These are phyloP conservation scores for Apiospora marii DNA, from an alignment of 2,329 filamentous ascomycete genomes.

Conservation along the genomic window DNA sequence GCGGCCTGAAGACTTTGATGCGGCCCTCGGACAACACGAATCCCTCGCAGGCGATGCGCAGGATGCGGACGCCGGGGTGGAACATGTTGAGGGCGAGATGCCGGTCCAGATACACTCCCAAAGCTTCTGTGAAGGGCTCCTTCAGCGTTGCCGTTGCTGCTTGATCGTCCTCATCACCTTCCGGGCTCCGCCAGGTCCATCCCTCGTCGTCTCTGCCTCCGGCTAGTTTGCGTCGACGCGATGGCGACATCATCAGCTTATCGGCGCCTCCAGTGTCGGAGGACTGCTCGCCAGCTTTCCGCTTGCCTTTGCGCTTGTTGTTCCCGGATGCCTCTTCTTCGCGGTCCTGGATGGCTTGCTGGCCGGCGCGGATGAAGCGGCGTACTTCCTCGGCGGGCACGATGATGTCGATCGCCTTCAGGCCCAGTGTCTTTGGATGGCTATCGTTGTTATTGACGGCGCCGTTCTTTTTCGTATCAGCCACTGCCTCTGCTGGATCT, in stretches of 20 bases:
- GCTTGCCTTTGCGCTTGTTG: neutral
- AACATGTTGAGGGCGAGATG: constrained; percentile 64
- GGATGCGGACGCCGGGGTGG: constrained; percentile 61
- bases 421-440: constrained; percentile 35
- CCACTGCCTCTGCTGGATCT: constrained; percentile 8
- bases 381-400: constrained; percentile 57
- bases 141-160: constrained; percentile 6
- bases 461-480: neutral
- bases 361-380: constrained; percentile 54
- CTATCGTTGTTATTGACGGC: constrained; percentile 26
- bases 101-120: constrained; percentile 58
- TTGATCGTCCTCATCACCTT: neutral
- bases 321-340: constrained; percentile 33
- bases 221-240: constrained; percentile 44
- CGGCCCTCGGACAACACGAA: constrained; percentile 61
- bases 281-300: neutral
- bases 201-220: constrained; percentile 59
- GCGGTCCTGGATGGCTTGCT: constrained; percentile 38
- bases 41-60: constrained; percentile 62
- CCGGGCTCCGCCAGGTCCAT: constrained; percentile 54
- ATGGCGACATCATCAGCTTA: neutral
- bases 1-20: constrained; percentile 54
- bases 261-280: neutral
- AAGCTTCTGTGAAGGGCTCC: constrained; percentile 57
- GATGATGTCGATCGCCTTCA: constrained; percentile 59